Percentiles rank a stretch among this genome's conserved stretches.
Conservation (phyloP, 257 asterid species). For the Nicotiana obtusifolia region DNA sequence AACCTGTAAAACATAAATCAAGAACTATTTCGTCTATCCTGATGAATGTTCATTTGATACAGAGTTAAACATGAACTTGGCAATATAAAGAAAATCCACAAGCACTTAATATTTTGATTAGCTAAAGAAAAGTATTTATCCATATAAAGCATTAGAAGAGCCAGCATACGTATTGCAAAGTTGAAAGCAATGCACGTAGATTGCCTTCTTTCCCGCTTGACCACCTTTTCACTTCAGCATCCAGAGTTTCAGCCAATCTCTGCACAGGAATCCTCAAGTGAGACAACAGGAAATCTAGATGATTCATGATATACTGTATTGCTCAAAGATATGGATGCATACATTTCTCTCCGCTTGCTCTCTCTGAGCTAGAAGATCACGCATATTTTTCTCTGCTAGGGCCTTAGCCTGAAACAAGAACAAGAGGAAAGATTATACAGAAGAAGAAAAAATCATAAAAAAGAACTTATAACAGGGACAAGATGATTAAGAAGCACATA, state of each 20-base stretch:
- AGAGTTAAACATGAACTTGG: neutral
- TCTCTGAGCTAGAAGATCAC: conserved; percentile 81
- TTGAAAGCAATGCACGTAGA: conserved; percentile 91
- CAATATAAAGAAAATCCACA: neutral
- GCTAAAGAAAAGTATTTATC: neutral
- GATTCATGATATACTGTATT: conserved; percentile 14
- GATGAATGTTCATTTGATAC: neutral
- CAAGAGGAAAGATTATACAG: conserved; percentile 11
- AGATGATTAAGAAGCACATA: conserved; percentile 36
- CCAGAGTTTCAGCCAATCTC: conserved; percentile 79
- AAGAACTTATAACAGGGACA: neutral
- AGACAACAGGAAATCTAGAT: conserved; percentile 23
- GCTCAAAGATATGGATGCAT: conserved; percentile 23
- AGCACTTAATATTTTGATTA: neutral
- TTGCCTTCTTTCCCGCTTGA: conserved; percentile 88
- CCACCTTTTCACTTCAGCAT: conserved; percentile 93
- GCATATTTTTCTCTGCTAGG: conserved; percentile 89
- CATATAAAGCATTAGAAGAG: conserved; percentile 2
- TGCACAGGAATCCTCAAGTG: conserved; percentile 34
- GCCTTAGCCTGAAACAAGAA: conserved; percentile 75
- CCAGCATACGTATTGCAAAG: conserved; percentile 77
- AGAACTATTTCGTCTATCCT: neutral
- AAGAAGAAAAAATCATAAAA: neutral
- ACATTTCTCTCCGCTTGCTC: conserved; percentile 89
- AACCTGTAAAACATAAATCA: neutral